Evolutionary conservation across 2,329 filamentous ascomycete species (phyloP).

Genomic region (Lithohypha guttulata): DNA sequence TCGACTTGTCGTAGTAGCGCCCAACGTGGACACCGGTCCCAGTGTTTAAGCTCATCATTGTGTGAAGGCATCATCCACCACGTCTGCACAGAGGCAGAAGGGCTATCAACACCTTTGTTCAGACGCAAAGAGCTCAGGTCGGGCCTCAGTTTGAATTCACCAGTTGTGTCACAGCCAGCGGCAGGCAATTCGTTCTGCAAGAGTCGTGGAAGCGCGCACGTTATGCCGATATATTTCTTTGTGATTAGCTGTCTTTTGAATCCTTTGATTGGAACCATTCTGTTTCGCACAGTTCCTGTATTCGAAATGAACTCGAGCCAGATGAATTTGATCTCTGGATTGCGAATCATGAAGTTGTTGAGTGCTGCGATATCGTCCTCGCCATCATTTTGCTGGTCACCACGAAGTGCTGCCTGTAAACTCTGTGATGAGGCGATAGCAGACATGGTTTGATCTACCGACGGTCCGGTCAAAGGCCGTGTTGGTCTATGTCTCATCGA

Average conservation of each 20-base stretch:
- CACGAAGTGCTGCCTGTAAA: background rate
- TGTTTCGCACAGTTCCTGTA: slow-evolving; percentile 56
- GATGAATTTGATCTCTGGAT: slow-evolving; percentile 51
- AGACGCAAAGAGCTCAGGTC: slow-evolving; percentile 52
- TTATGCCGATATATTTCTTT: slow-evolving; percentile 48
- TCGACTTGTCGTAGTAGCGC: slow-evolving; percentile 47
- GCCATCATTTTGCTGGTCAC: background rate
- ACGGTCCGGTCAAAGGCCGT: slow-evolving; percentile 1
- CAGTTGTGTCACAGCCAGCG: slow-evolving; percentile 45
- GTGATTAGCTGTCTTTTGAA: slow-evolving; percentile 40
- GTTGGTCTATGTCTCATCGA: background rate
- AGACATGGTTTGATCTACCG: background rate
- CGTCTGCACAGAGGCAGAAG: slow-evolving; percentile 55
- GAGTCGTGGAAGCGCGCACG: slow-evolving; percentile 53
- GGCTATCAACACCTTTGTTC: slow-evolving; percentile 45
- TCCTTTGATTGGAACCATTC: slow-evolving; percentile 55
- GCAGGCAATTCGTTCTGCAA: slow-evolving; percentile 56
- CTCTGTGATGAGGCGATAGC: background rate
- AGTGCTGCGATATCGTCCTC: slow-evolving; percentile 16
- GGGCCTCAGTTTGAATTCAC: slow-evolving; percentile 56
- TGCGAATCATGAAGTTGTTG: slow-evolving; percentile 39
- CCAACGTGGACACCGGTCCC: slow-evolving; percentile 50
- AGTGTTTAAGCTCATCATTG: slow-evolving; percentile 22
- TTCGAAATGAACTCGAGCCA: slow-evolving; percentile 71
- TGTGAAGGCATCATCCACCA: slow-evolving; percentile 48